phyloP scores from a whole-genome alignment of 78 protist species.

The Dictyostelium intermedium region DNA sequence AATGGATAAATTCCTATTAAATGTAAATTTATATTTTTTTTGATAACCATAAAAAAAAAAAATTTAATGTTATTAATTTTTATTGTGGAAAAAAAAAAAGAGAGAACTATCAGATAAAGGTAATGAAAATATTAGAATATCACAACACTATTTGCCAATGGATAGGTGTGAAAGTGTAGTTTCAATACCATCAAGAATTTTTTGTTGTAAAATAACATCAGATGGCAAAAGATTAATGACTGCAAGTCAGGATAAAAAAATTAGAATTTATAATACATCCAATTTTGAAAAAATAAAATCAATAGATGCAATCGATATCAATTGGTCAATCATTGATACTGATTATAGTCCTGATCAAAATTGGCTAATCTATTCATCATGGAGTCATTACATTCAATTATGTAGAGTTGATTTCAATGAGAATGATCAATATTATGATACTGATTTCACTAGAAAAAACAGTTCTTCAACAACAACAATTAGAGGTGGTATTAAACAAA shows the following conservation, averaged over 20 bases:
- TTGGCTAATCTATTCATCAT: conserved; percentile 75
- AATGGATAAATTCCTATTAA: not conserved
- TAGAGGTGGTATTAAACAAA: not conserved
- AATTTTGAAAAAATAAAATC: not conserved
- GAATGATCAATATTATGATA: not conserved
- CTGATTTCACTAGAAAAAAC: not conserved
- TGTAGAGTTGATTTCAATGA: conserved; percentile 27
- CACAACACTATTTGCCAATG: conserved; percentile 36
- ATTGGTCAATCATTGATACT: conserved; percentile 72
- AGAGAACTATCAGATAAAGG: conserved; percentile 36
- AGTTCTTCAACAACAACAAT: not conserved
- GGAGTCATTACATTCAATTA: conserved; percentile 67
- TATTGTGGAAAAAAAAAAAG: not conserved
- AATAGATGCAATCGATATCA: conserved; percentile 17
- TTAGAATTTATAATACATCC: conserved; percentile 43
- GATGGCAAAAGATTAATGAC: conserved; percentile 67
- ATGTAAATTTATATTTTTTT: not conserved
- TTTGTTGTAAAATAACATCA: conserved; percentile 54
- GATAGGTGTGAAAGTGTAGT: not conserved
- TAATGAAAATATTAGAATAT: conserved; percentile 17
- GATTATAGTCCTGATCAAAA: conserved; percentile 66
- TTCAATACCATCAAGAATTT: conserved; percentile 4
- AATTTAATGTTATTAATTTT: not conserved
- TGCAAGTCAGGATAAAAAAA: conserved; percentile 64
- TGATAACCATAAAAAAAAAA: not conserved